phyloP scores from a whole-genome alignment of 2,329 filamentous ascomycete genomes.

The Cladophialophora exuberans region DNA sequence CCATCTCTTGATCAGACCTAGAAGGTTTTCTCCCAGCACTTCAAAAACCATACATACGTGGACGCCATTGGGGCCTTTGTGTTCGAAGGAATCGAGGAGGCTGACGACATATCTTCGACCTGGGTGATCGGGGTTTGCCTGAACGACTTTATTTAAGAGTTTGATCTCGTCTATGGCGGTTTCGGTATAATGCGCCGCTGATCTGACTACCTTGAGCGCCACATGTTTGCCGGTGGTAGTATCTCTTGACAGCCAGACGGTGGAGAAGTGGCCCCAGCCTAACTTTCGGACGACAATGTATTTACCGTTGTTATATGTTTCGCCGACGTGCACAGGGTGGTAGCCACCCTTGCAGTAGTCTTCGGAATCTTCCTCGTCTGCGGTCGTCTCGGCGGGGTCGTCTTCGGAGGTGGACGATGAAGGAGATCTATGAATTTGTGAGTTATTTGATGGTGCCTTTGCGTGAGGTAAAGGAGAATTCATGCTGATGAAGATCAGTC shows the following conservation, averaged over 20 bases:
- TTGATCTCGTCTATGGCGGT: constrained; percentile 99
- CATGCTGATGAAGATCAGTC: constrained; percentile 35
- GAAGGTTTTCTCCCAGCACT: constrained; percentile 89
- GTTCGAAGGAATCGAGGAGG: constrained; percentile 93
- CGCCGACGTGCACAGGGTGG: constrained; percentile 90
- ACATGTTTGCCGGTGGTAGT: constrained; percentile 91
- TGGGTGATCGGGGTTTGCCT: constrained; percentile 91
- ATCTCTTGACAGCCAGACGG: constrained; percentile 83
- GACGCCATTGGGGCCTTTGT: constrained; percentile 93
- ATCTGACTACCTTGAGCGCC: constrained; percentile 95
- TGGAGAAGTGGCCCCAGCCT: constrained; percentile 99
- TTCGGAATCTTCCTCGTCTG: constrained; percentile 97
- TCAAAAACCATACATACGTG: constrained; percentile 99
- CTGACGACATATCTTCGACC: constrained; percentile 95
- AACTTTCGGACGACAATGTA: constrained; percentile 96
- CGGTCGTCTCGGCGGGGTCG: constrained; percentile 78
- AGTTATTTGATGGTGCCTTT: constrained; percentile 50
- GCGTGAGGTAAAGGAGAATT: constrained; percentile 47
- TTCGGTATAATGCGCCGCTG: constrained; percentile 97
- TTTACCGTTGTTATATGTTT: constrained; percentile 96
- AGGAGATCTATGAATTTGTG: constrained; percentile 71
- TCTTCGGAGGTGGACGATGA: constrained; percentile 80
- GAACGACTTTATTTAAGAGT: constrained; percentile 92
- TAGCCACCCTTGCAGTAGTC: constrained; percentile 99
- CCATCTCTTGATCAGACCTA: constrained; percentile 97